These are phyloP conservation scores for Papilionanthe hybrid DNA, from an alignment of 116 monocot species.

Conservation along the genomic window DNA sequence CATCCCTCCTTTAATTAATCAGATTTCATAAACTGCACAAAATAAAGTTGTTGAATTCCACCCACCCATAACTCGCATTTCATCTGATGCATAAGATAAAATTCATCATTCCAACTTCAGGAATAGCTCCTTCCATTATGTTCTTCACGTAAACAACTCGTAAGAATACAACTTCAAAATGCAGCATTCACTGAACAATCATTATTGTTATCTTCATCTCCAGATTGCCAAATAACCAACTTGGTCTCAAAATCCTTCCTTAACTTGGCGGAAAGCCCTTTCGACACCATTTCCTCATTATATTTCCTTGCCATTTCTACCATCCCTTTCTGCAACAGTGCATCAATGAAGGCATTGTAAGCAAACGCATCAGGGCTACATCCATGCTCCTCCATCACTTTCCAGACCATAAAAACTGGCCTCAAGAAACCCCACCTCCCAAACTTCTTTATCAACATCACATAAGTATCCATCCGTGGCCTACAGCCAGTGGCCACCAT, in stretches of 20 bases:
- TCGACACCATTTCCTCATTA: constrained; percentile 82
- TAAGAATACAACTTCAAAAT: background rate
- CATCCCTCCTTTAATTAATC: no score
- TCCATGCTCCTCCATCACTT: constrained; percentile 67
- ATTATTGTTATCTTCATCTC: background rate
- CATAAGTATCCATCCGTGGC: constrained; percentile 89
- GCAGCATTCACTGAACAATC: background rate
- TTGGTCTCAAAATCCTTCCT: constrained; percentile 61
- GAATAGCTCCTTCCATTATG: no score
- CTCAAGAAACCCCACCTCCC: constrained; percentile 93
- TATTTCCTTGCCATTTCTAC: constrained; percentile 77
- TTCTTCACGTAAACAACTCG: background rate
- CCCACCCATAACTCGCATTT: no score
- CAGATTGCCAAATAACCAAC: background rate
- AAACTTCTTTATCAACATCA: constrained; percentile 88
- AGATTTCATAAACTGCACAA: no score
- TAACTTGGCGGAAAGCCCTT: constrained; percentile 75
- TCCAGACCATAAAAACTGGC: constrained; percentile 82
- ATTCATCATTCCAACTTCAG: no score
- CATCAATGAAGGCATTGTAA: constrained; percentile 81
- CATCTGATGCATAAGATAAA: no score
- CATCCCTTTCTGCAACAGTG: constrained; percentile 81
- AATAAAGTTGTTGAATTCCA: no score
- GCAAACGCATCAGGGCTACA: constrained; percentile 78
- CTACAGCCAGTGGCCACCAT: constrained; percentile 53